A percentile compares a stretch with the other conserved stretches of the same genome.
These are phyloP conservation scores for Sphagnum tenellum DNA, from an alignment of 225 moss, liverwort and hornwort genomes.

Conservation along the genomic window DNA sequence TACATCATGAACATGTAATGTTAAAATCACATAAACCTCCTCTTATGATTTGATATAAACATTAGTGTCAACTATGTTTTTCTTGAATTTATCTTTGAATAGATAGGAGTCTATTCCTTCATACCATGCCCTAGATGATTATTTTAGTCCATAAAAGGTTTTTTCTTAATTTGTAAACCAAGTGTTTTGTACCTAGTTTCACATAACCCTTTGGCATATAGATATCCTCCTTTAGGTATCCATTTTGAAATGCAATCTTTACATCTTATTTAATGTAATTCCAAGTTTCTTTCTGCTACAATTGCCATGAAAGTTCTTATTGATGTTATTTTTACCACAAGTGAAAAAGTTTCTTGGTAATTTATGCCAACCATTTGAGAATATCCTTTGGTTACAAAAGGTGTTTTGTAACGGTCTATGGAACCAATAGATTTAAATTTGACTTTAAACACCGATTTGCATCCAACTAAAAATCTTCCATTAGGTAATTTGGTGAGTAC, in stretches of 20 bases:
- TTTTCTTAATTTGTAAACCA: too few species aligned
- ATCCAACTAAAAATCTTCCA: background rate
- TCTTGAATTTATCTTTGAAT: too few species aligned
- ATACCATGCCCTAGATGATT: too few species aligned
- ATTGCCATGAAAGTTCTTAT: background rate
- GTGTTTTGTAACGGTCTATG: constrained; percentile 5
- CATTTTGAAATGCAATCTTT: constrained; percentile 2
- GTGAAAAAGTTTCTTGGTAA: constrained; percentile 11
- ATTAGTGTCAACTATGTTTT: too few species aligned
- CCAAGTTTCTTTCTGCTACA: background rate
- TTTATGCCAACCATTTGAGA: constrained; percentile 5
- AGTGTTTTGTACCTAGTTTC: too few species aligned
- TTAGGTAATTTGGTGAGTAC: too few species aligned
- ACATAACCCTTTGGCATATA: constrained; percentile 2
- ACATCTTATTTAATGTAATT: constrained; percentile 12
- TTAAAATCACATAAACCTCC: too few species aligned
- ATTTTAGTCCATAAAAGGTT: too few species aligned
- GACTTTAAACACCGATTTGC: constrained; percentile 13
- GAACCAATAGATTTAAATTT: constrained; percentile 4
- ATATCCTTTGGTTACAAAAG: constrained; percentile 4
- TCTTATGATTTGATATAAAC: too few species aligned
- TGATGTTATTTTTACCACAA: constrained; percentile 4
- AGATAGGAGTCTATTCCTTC: too few species aligned
- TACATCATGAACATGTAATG: too few species aligned
- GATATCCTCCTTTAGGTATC: background rate